Evolutionary conservation across 345 rosid species (phyloP), one percentile per base, ranked within the genome.

Genomic region (Lumnitzera racemosa): DNA sequence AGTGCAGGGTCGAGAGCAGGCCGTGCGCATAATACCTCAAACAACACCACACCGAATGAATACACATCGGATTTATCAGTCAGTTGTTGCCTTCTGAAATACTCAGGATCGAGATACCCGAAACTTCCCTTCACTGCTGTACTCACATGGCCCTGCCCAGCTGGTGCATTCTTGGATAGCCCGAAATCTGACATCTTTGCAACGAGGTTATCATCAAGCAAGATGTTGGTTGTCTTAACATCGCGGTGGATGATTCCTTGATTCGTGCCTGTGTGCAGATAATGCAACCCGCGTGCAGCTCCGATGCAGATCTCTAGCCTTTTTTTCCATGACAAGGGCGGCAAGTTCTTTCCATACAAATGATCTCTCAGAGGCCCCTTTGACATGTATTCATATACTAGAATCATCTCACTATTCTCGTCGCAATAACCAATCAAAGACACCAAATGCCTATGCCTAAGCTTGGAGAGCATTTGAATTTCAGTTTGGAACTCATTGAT

Each of bases 11-110:
- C 48, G 2, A 53, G 55, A 53, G 81, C 78, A 0, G 67, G 71
- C 59, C 73, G 61, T 1, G 64, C 78, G 12, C 81, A 52, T 20
- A 70, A 55, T 25, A 61, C 68, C 69, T 77, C 67, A 13, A 77
- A 67, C 14, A 73, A 12, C 3, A 77, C 76, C 57, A 70, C 81
- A 15, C 76, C 73, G 10, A 77, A 73, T 13, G 78, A 70, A 56
- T 62, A 69, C 14, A 67, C 70, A 13, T 67, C 64, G 2, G 64
- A 31, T 58, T 59, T 47, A 17, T 55, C 60, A 1, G 64, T 54
- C 17, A 65, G 62, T 47, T 53, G 54, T 57, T 14, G 64, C 46
- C 63, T 58, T 27, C 47, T 46, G 49, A 52, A 51, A 59, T 66
- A 58, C 57, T 66, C 49, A 13, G 49, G 58, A 47, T 66, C 69